Conservation (phyloP, 768 basidiomycete genomes). For the Hemileccinum rubropunctum region DNA sequence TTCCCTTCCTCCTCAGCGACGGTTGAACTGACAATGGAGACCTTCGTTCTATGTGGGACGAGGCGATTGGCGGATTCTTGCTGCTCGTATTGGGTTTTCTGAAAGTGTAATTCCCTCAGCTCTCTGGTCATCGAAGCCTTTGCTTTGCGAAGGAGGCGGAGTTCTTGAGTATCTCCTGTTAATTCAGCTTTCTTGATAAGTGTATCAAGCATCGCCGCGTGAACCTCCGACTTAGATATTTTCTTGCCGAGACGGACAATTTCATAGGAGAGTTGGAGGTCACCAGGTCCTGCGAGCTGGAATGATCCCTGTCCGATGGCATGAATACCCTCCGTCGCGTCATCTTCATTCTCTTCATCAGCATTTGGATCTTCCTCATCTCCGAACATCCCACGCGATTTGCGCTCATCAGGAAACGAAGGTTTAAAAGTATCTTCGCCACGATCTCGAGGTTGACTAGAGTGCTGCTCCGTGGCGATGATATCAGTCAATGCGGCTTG, state of each 20-base stretch:
- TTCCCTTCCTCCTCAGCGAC: slow-evolving; percentile 83
- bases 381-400: slow-evolving; percentile 31
- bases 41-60: slow-evolving; percentile 76
- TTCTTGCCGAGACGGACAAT: slow-evolving; percentile 77
- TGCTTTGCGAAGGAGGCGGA: slow-evolving; percentile 77
- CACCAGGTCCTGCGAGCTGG: slow-evolving; percentile 82
- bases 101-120: slow-evolving; percentile 80
- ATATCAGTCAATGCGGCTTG: slow-evolving; percentile 96
- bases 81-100: slow-evolving; percentile 90
- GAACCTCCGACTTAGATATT: slow-evolving; percentile 71
- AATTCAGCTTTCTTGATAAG: slow-evolving; percentile 94
- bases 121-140: slow-evolving; percentile 81
- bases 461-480: slow-evolving; percentile 77
- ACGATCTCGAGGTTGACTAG: slow-evolving; percentile 19
- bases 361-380: slow-evolving; percentile 38
- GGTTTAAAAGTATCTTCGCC: slow-evolving; percentile 6
- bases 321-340: slow-evolving; percentile 15
- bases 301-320: slow-evolving; percentile 51
- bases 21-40: slow-evolving; percentile 83
- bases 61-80: slow-evolving; percentile 91
- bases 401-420: slow-evolving; percentile 11
- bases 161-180: slow-evolving; percentile 85
- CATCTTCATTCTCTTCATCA: slow-evolving; percentile 47
- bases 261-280: slow-evolving; percentile 84
- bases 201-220: slow-evolving; percentile 80